Evolutionary conservation across 75 land plant genomes (phyloP), one percentile per base, ranked within the genome.

Genomic region (Gnetum montanum): DNA sequence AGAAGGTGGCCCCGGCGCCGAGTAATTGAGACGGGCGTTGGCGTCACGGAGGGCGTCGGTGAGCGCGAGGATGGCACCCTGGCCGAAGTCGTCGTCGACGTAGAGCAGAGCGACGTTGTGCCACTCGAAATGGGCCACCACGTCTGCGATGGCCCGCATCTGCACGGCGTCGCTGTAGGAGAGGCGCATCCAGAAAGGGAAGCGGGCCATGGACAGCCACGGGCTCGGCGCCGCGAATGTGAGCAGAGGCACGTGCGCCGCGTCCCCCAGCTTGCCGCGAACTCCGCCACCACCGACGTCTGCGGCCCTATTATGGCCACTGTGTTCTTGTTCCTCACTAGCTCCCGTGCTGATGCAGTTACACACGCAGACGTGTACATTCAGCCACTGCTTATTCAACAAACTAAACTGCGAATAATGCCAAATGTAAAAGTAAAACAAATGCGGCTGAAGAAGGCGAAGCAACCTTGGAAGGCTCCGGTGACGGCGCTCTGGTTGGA

Each of bases 261-360:
- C 52, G 31, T 24, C 47, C 13, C 68, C 74, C 38, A 76, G 35
- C 27, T 70, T 15, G 47, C 49, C 11, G 71, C 62, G 41, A 76
- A 70, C 2, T 48, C 48, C 15, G 79, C 37, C 3, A 57, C 63
- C 2, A 15, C 45, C 12, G 79, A 72, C 5, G 43, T 60, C 31
- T 66, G 69, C 1, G 74, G 70, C 0, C 79, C 74, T 2, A 66
- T 47, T 11, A 76, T 72, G 26, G 74, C 79, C 22, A 66, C 60
- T 31, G 59, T 63, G 36, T 64, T 26, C 0, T 44, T 58, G 30
- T 64, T 58, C 6, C n/a, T n/a, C n/a, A n/a, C n/a, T n/a, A n/a
- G n/a, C n/a, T n/a, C n/a, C n/a, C n/a, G n/a, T n/a, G n/a, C n/a
- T n/a, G n/a, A n/a, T n/a, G n/a, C n/a, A n/a, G n/a, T n/a, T n/a